Evolutionary conservation across 1,284 basidiomycete genomes (phyloP), one percentile per base, ranked within the genome.

Genomic region (Cystobasidium pallidum): DNA sequence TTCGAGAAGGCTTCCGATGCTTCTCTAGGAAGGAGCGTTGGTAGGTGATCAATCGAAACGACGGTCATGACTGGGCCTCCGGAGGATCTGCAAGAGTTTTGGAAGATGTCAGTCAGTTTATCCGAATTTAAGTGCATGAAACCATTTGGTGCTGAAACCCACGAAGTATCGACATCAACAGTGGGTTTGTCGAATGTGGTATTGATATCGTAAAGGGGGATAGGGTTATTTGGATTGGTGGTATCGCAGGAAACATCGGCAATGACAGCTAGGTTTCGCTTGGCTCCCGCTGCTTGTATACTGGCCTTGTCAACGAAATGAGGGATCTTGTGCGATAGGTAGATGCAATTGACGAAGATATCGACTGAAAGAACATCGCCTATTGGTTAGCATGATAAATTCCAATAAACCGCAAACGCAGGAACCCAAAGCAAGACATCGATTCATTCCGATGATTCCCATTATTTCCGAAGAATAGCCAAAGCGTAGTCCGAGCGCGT

Each of bases 171-270:
- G 61, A 96, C 94, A 75, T 89, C 85, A 52, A 98, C 92, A 1
- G 95, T 98, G 13, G 96, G 96, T 75, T 91, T 86, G 67, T 90
- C 87, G 82, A 99, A 99, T 2, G 93, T 95, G 21, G 96, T 99
- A 84, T 98, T 98, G 83, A 96, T 87, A 73, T 82, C 85, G 84
- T 99, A 99, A 76, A 99, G 90, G 19, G 96, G 96, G 78, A 99
- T 90, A 0, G 96, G 96, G 83, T 99, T 99, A 87, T 91, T 91
- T 30, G 95, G 94, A 83, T 99, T 99, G 70, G 94, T 99, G 30
- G 96, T 99, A 82, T 99, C 96, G 84, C 96, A 99, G 81, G 93
- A 96, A 77, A 99, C 96, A 81, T 99, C 96, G 47, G 99, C 95
- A 62, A 99, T 88, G 52, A 94, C 88, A 41, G 88, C 86, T 73